Percentiles rank a stretch among this genome's conserved stretches.
Conservation (phyloP, 306 rosid species). For the Nissolia schottii region DNA sequence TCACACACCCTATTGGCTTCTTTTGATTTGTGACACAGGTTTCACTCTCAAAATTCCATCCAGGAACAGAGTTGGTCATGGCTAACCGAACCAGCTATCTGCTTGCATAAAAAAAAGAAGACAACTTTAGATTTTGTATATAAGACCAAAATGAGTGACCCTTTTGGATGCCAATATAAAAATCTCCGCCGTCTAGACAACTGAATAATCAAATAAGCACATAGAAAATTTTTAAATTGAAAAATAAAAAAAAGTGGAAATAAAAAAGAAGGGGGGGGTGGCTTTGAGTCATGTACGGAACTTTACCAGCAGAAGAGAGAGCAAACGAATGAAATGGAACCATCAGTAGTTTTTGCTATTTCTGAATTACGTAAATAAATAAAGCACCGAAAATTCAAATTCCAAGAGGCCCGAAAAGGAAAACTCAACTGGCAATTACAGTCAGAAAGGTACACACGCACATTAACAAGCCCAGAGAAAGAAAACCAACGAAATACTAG, state of each 20-base stretch:
- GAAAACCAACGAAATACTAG: slow-evolving; percentile 1
- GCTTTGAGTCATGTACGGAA: slow-evolving; percentile 22
- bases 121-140: slow-evolving; percentile 15
- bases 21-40: slow-evolving; percentile 38
- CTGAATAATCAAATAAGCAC: slow-evolving; percentile 22
- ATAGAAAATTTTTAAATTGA: background rate
- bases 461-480: slow-evolving; percentile 21
- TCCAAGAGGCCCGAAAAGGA: slow-evolving; percentile 20
- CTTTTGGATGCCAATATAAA: slow-evolving; percentile 20
- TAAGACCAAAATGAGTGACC: background rate
- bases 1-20: slow-evolving; percentile 61
- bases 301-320: slow-evolving; percentile 26
- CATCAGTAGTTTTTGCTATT: slow-evolving; percentile 8
- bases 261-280: background rate
- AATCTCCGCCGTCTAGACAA: background rate
- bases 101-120: slow-evolving; percentile 27
- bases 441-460: slow-evolving; percentile 18
- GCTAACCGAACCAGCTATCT: slow-evolving; percentile 39
- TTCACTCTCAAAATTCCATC: slow-evolving; percentile 63
- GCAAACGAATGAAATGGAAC: slow-evolving; percentile 21
- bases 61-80: slow-evolving; percentile 57
- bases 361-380: slow-evolving; percentile 1
- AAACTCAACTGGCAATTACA: slow-evolving; percentile 7
- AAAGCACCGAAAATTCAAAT: slow-evolving; percentile 6
- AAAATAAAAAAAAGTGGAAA: slow-evolving; percentile 5